Evolutionary conservation across 805 yeast genomes (phyloP).

Genomic region (Hemisphaericaspora nanyangensis): DNA sequence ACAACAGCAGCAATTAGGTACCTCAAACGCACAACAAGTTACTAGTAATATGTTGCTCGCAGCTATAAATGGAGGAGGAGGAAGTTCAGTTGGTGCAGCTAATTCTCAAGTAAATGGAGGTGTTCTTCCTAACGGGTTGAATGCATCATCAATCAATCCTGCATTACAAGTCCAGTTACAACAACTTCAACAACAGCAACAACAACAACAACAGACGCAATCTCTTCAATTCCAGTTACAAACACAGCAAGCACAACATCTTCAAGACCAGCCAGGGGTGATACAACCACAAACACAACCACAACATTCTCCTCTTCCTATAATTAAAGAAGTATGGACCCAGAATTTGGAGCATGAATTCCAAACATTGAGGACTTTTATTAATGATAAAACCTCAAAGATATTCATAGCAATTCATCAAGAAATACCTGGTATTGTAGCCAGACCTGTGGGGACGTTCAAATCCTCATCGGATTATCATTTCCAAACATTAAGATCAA

Average conservation of each 20-base stretch:
- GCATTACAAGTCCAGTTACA: constrained; percentile 28
- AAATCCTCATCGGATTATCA: constrained; percentile 88
- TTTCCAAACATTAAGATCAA: constrained; percentile 89
- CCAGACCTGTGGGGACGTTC: constrained; percentile 93
- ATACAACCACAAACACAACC: constrained; percentile 16
- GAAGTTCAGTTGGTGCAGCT: background rate
- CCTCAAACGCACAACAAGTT: constrained; percentile 16
- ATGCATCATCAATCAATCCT: constrained; percentile 14
- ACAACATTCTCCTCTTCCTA: constrained; percentile 39
- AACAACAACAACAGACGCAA: constrained; percentile 13
- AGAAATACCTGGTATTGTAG: constrained; percentile 94
- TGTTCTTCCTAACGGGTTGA: constrained; percentile 2
- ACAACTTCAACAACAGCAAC: constrained; percentile 16
- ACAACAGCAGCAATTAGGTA: constrained; percentile 17
- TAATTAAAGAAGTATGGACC: constrained; percentile 71
- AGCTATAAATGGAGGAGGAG: constrained; percentile 26
- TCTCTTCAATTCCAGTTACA: constrained; percentile 14
- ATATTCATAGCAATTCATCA: constrained; percentile 71
- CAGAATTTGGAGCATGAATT: constrained; percentile 67
- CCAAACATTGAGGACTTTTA: constrained; percentile 53
- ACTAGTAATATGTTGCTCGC: constrained; percentile 34
- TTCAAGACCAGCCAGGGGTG: constrained; percentile 18
- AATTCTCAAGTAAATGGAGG: constrained; percentile 12
- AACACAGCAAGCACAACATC: constrained; percentile 20
- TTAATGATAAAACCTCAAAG: constrained; percentile 44